Conservation (phyloP, 208 protist genomes). For the Trichomonas tenax region DNA sequence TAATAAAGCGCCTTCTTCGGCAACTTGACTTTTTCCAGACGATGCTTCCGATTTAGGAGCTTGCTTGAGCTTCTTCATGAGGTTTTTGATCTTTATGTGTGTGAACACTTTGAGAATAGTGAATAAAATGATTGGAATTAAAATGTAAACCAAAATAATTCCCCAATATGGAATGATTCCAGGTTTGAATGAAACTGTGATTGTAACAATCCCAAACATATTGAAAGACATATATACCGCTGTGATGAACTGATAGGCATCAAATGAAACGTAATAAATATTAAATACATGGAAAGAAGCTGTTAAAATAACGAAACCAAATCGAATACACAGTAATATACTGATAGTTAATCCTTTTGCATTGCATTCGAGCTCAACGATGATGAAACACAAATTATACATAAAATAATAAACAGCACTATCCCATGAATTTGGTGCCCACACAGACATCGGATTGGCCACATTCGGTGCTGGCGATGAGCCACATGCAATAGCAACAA, state of each 20-base stretch:
- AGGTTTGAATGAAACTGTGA: background rate
- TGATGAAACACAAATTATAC: background rate
- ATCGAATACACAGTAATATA: background rate
- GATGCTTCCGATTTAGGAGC: background rate
- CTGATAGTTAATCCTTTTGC: background rate
- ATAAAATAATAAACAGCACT: background rate
- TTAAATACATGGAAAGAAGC: background rate
- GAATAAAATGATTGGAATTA: background rate
- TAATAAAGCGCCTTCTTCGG: background rate
- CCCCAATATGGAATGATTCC: background rate
- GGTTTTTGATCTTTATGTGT: background rate
- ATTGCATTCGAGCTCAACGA: background rate
- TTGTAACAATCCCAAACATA: background rate
- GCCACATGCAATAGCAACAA: background rate
- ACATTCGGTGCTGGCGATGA: background rate
- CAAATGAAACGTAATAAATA: background rate
- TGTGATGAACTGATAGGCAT: background rate
- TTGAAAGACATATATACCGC: background rate
- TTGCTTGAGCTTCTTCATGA: background rate
- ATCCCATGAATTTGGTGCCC: background rate
- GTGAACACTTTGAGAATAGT: background rate
- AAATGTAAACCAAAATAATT: background rate
- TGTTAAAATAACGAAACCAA: background rate
- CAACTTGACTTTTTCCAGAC: background rate
- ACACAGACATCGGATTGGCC: background rate